Evolutionary conservation across 371 early-diverging fungal genomes (phyloP), one percentile per base, ranked within the genome.

Genomic region (Circinella minor): DNA sequence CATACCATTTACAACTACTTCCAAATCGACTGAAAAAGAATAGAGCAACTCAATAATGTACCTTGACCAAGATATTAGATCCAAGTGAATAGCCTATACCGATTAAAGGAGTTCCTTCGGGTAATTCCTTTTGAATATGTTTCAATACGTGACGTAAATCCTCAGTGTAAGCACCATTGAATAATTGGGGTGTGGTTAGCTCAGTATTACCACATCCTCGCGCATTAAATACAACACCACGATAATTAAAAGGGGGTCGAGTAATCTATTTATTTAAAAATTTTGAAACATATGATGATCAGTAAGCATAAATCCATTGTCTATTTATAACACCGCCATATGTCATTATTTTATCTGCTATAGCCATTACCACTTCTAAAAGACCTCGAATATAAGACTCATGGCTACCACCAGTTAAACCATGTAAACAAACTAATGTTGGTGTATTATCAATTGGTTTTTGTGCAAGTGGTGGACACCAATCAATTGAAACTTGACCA

Each of bases 51-150:
- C 43, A 43, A 43, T 43, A 43, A 13, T 38, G 43, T 82, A 88
- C 90, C 83, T 97, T 97, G 74, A 92, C 91, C 64, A 98, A 71
- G 43, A 98, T 84, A 74, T 98, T 98, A 20, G 96, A 88, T 3
- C 98, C 98, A 43, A 98, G 79, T 20, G 94, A 94, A 74, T 91
- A 98, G 3, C 98, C 98, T 66, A 93, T 82, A 7, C 88, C 94
- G 54, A 93, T 75, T 64, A 96, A 74, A 36, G 92, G 87, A 10
- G 93, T 88, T 39, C 81, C 72, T 2, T 93, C 92, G 7, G 74
- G 74, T 63, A 89, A 71, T 51, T 75, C 74, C 38, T 74, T 69
- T 65, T 80, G 83, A 57, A 92, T 82, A 74, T 92, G 86, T 49
- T 79, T 74, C 55, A 94, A 72, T 4, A 85, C 90, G 49, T 71